phyloP scores from a whole-genome alignment of 2,329 filamentous ascomycete species.

The Diaporthe amygdali region DNA sequence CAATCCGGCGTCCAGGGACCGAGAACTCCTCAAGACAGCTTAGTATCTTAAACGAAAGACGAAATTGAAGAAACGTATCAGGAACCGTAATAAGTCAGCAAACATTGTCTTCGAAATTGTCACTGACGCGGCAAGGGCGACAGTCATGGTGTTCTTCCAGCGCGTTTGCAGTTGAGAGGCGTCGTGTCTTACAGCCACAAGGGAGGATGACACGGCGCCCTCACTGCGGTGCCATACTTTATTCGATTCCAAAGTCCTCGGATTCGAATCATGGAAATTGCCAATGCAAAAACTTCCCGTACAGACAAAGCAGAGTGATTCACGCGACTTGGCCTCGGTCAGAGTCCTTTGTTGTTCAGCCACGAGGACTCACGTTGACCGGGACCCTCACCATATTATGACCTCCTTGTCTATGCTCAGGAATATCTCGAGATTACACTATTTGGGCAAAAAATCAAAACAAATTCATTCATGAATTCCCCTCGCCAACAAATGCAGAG shows the following conservation, averaged over 20 bases:
- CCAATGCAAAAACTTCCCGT: neutral
- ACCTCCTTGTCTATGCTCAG: neutral
- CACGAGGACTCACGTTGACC: neutral
- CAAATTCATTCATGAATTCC: neutral
- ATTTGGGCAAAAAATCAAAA: neutral
- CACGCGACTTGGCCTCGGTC: constrained; percentile 5
- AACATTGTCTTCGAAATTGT: neutral
- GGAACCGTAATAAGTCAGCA: neutral
- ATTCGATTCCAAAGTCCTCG: neutral
- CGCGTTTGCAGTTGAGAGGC: neutral
- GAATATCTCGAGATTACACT: neutral
- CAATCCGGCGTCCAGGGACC: neutral
- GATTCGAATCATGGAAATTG: neutral
- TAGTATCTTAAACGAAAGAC: neutral
- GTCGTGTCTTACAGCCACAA: constrained; percentile 18
- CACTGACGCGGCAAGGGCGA: constrained; percentile 6
- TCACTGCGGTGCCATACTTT: neutral
- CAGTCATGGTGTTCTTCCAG: neutral
- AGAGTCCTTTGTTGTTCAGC: constrained; percentile 10
- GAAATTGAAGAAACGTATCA: neutral
- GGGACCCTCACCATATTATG: neutral
- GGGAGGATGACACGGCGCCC: constrained; percentile 1
- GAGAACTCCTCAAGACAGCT: neutral
- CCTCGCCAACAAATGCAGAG: constrained; percentile 10
- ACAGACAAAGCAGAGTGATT: constrained; percentile 14